These are phyloP conservation scores for Prunella vulgaris DNA, from an alignment of 257 asterid genomes.

Conservation along the genomic window DNA sequence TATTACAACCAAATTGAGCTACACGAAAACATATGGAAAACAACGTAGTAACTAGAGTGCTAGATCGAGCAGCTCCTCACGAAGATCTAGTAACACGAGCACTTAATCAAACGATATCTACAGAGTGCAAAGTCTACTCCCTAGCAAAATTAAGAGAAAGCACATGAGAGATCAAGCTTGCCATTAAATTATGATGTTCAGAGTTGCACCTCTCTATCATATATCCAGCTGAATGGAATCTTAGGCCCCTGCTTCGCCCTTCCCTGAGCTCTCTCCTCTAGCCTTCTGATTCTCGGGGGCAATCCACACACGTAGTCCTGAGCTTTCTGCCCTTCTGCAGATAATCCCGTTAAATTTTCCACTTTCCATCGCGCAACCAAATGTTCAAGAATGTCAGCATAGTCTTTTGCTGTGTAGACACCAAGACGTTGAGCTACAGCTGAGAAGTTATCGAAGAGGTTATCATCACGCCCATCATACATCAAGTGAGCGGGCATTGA, in stretches of 20 bases:
- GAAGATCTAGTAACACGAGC: slow-evolving; percentile 21
- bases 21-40: slow-evolving; percentile 1
- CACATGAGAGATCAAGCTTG: background rate
- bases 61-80: slow-evolving; percentile 3
- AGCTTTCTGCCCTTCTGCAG: slow-evolving; percentile 60
- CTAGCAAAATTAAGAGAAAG: slow-evolving; percentile 13
- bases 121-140: slow-evolving; percentile 15
- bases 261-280: slow-evolving; percentile 66
- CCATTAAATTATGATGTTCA: slow-evolving; percentile 15
- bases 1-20: background rate
- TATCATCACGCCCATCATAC: slow-evolving; percentile 70
- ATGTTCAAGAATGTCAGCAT: slow-evolving; percentile 72
- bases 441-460: slow-evolving; percentile 64
- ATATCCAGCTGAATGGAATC: slow-evolving; percentile 66
- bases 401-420: slow-evolving; percentile 68
- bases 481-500: slow-evolving; percentile 88
- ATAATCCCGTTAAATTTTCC: slow-evolving; percentile 44
- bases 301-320: slow-evolving; percentile 72
- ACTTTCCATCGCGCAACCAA: slow-evolving; percentile 70
- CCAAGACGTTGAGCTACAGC: slow-evolving; percentile 71
- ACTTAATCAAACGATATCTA: slow-evolving; percentile 34
- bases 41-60: slow-evolving; percentile 22
- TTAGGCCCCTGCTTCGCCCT: slow-evolving; percentile 49
- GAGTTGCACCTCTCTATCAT: slow-evolving; percentile 62
- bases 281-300: slow-evolving; percentile 55